Evolutionary conservation across 345 rosid species (phyloP), one percentile per base, ranked within the genome.

Genomic region (Raphanus raphanistrum): DNA sequence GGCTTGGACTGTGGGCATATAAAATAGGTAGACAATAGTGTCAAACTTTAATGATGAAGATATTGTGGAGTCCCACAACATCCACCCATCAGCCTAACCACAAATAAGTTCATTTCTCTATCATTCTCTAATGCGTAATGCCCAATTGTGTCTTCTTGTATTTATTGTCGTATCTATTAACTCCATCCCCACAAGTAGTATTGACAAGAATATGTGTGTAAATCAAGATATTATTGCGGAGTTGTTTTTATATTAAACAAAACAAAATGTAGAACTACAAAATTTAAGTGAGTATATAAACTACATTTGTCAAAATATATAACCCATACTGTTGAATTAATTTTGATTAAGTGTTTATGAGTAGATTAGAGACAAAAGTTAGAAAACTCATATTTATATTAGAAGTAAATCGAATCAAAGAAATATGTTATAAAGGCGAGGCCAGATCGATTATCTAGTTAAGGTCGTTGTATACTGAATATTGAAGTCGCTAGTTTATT

Each of bases 41-140:
- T 85, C 79, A 32, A 68, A 78, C 67, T 55, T 81, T 74, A 82
- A 85, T 87, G 86, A 76, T 84, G 87, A 86, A 41, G 80, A 72
- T 16, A 79, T 70, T 72, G 81, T 71, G 84, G 43, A 86, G 85
- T 68, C 60, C 87, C 86, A 45, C 72, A 76, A 80, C 28, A 62
- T 48, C 78, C 71, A 81, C 69, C 66, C 73, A 65, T 60, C 50
- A 16, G 26, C 52, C 73, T 82, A 72, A 72, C 81, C 77, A 71
- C 72, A 45, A 59, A 72, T 66, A 45, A 66, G 71, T 66, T 72
- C 25, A 25, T 45, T 72, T 59, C 68, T 43, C 73, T 45, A 25
- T 78, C 77, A 66, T 31, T 58, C 43, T 72, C 62, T 60, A n/a
- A 7, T 65, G 58, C 55, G 12, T 21, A 64, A 65, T 65, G 28